These are phyloP conservation scores for Pseudozyma sp. DNA, from an alignment of 1,284 basidiomycete genomes.

Conservation along the genomic window DNA sequence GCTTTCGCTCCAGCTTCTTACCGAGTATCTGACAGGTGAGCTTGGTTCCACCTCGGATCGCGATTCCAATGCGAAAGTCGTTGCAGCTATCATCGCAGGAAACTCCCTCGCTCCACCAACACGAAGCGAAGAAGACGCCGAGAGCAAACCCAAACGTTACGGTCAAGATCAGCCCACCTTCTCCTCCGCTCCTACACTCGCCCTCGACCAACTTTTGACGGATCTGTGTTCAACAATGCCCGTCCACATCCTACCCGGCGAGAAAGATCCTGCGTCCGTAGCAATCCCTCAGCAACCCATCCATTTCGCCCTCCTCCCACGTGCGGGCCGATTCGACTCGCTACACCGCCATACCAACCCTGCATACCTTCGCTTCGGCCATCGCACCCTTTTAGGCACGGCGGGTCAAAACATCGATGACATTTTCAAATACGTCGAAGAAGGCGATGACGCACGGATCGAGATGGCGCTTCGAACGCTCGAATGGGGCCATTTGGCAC, in stretches of 20 bases:
- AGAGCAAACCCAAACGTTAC: constrained; percentile 32
- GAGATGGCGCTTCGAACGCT: constrained; percentile 83
- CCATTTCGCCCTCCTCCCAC: constrained; percentile 89
- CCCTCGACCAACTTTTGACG: constrained; percentile 78
- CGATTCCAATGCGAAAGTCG: constrained; percentile 30
- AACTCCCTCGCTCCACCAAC: constrained; percentile 49
- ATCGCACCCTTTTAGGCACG: constrained; percentile 77
- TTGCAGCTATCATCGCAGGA: constrained; percentile 58
- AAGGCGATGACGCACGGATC: constrained; percentile 70
- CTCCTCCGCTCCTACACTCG: constrained; percentile 68
- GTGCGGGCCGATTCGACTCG: constrained; percentile 72
- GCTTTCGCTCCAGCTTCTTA: constrained; percentile 53
- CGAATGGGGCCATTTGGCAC: constrained; percentile 94
- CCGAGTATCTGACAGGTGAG: constrained; percentile 88
- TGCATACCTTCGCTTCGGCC: constrained; percentile 78
- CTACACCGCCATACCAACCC: constrained; percentile 91
- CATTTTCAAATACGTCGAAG: constrained; percentile 86
- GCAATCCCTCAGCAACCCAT: constrained; percentile 94
- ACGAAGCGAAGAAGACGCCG: constrained; percentile 34
- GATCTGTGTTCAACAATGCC: constrained; percentile 74
- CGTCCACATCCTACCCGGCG: constrained; percentile 82
- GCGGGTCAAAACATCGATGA: constrained; percentile 95
- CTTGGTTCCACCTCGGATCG: constrained; percentile 74
- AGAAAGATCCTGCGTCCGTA: constrained; percentile 84
- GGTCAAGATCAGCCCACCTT: constrained; percentile 43